phyloP scores from a whole-genome alignment of 2,329 filamentous ascomycete species.

The Exophiala phaeomuriformis region DNA sequence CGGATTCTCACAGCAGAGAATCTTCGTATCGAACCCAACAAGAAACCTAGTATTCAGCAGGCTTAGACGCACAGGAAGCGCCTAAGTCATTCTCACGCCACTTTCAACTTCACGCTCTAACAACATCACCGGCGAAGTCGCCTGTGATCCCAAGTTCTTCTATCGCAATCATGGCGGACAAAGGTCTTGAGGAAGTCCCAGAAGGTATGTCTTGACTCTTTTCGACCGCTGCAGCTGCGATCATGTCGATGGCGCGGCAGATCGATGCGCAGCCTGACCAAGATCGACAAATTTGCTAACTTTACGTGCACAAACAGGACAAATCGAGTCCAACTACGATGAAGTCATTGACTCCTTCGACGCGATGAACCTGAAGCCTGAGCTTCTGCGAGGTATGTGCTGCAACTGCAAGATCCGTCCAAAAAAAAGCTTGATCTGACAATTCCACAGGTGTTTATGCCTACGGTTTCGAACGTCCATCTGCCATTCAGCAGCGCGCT shows the following conservation, averaged over 20 bases:
- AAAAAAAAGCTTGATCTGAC: slow-evolving; percentile 8
- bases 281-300: slow-evolving; percentile 4
- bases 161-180: slow-evolving; percentile 96
- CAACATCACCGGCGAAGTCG: slow-evolving; percentile 63
- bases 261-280: not conserved
- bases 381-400: slow-evolving; percentile 83
- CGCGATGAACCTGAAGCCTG: slow-evolving; percentile 91
- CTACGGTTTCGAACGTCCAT: slow-evolving; percentile 99
- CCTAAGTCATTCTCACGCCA: slow-evolving; percentile 20
- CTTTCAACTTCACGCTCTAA: slow-evolving; percentile 20
- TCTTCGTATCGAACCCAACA: slow-evolving; percentile 16
- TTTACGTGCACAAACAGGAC: slow-evolving; percentile 53
- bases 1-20: slow-evolving; percentile 26
- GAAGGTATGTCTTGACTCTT: slow-evolving; percentile 61
- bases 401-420: slow-evolving; percentile 25
- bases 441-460: slow-evolving; percentile 72
- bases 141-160: slow-evolving; percentile 62
- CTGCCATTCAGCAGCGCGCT: slow-evolving; percentile 98
- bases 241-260: not conserved
- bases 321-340: slow-evolving; percentile 99
- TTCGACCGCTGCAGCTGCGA: not conserved
- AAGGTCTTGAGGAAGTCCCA: slow-evolving; percentile 96
- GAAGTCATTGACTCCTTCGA: slow-evolving; percentile 99
- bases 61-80: slow-evolving; percentile 21
- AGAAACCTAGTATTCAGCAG: slow-evolving; percentile 4